Evolutionary conservation across 2,329 filamentous ascomycete genomes (phyloP), one percentile per base, ranked within the genome.

Genomic region (Aureobasidium melanogenum): DNA sequence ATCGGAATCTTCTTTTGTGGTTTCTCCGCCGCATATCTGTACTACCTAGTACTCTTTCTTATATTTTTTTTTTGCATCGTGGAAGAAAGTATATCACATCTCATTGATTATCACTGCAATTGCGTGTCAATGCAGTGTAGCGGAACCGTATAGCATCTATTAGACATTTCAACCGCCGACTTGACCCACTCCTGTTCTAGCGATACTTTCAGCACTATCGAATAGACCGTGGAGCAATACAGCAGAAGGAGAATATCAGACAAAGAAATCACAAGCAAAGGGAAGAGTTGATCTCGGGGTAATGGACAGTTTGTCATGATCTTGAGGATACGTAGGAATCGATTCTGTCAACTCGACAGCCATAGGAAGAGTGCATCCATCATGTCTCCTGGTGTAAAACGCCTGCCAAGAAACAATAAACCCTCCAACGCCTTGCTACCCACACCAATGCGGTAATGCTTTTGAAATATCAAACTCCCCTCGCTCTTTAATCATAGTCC

Each of bases 1-100:
- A 61, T 54, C 63, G 64, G 64, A 65, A 65, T 44, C 10, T 24
- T 62, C 17, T 28, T 58, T 62, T 38, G 56, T 8, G 14, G 22
- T 36, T 52, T 5, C 36, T n/a, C 10, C 43, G 10, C 22, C 17
- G 9, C 8, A 6, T n/a, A n/a, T n/a, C n/a, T n/a, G n/a, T n/a
- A n/a, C n/a, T n/a, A n/a, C n/a, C n/a, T n/a, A n/a, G n/a, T n/a
- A n/a, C n/a, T n/a, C 30, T 32, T 10, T 32, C 30, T 32, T 12
- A 10, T 32, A 9, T 39, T 17, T 22, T 19, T 43, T 22, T 43
- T 10, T 10, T 10, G 28, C 5, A 30, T 30, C 28, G 8, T 30
- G 28, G 28, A 5, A 30, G 5, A 30, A 8, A 30, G 28, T 5
- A 5, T 30, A 8, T 30, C 28, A 30, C 28, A 5, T 30, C 28